A percentile compares a stretch with the other conserved stretches of the same genome.
These are phyloP conservation scores for Mercurialis annua DNA, from an alignment of 345 rosid genomes.

Conservation along the genomic window DNA sequence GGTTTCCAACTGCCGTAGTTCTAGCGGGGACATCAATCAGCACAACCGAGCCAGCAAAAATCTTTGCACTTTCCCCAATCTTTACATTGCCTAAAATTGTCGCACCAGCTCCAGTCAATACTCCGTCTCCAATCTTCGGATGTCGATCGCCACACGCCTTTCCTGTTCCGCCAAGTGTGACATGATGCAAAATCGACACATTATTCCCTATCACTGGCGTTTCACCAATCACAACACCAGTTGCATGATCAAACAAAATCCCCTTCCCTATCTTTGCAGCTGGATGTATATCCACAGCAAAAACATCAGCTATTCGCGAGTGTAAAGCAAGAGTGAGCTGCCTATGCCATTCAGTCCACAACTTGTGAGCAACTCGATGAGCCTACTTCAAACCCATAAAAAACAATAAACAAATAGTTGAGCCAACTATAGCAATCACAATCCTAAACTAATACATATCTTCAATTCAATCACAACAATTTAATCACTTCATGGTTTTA, in stretches of 20 bases:
- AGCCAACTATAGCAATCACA: no score
- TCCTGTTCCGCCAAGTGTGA: conserved; percentile 91
- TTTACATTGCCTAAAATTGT: conserved; percentile 78
- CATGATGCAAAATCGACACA: conserved; percentile 88
- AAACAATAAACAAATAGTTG: background rate
- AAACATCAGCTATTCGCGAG: conserved; percentile 85
- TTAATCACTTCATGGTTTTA: no score
- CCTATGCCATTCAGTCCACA: conserved; percentile 70
- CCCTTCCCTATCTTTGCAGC: conserved; percentile 93
- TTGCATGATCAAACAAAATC: conserved; percentile 82
- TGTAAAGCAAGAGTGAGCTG: conserved; percentile 88
- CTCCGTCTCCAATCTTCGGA: conserved; percentile 94
- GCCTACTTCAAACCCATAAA: conserved; percentile 41
- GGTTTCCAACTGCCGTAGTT: conserved; percentile 90
- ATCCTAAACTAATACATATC: no score
- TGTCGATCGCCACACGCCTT: conserved; percentile 76
- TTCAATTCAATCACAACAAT: background rate
- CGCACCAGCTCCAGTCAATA: conserved; percentile 90
- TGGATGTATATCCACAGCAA: conserved; percentile 92
- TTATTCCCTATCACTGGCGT: conserved; percentile 91
- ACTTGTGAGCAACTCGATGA: conserved; percentile 82
- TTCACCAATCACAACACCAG: conserved; percentile 88
- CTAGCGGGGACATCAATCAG: conserved; percentile 70
- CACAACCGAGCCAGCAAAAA: conserved; percentile 91
- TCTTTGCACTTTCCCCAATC: conserved; percentile 87